Base-by-base conservation (phyloP, 306 rosid species). In the Canavalia gladiata region DNA sequence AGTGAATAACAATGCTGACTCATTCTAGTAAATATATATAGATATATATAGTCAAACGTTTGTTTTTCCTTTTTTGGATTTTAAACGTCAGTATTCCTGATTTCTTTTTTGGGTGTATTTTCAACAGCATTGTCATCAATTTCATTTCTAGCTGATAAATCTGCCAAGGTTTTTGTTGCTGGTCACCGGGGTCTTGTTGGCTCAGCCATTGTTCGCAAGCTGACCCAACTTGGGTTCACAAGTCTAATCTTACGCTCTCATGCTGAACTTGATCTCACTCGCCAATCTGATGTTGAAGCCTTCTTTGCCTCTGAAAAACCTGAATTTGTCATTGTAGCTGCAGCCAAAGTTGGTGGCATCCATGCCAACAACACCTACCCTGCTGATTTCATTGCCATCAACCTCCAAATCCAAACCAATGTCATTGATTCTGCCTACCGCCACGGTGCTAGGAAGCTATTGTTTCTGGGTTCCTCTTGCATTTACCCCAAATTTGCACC, bases 121-220 rank as follows among this genome's bases (percentile, higher is more conserved):
- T 74, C 80, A 33, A 76, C 84, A 84, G 92, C 83, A 43, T 13
- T 85, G 76, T 63, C 87, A 25, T 76, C 89, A 12, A 77, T 33
- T 71, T 84, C 92, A 39, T 89, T 91, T 81, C 80, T 79, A 52
- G 81, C 78, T 68, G 91, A 93, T 79, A 93, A 89, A 84, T 93
- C 94, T 13, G 91, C 92, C n/a, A 91, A 93, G 90, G 89, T 95
- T 77, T 93, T 91, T 74, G 91, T 95, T n/a, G 92, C 98, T 1
- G 99, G 99, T 30, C 97, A 95, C 88, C 88, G 99, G 11, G 99
- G 99, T 45, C 89, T 95, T 5, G 98, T 95, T 37, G 99, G 98
- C 35, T 90, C 99, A 1, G 99, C 96, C 88, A 93, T 95, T 28
- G 90, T 91, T 56, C 90, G 91, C 67, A 93, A 89, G 90, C 94